A percentile compares a stretch with the other conserved stretches of the same genome.
Evolutionary conservation across 2,329 filamentous ascomycete genomes (phyloP).

Genomic region (Ophiocordyceps camponoti-floridani): DNA sequence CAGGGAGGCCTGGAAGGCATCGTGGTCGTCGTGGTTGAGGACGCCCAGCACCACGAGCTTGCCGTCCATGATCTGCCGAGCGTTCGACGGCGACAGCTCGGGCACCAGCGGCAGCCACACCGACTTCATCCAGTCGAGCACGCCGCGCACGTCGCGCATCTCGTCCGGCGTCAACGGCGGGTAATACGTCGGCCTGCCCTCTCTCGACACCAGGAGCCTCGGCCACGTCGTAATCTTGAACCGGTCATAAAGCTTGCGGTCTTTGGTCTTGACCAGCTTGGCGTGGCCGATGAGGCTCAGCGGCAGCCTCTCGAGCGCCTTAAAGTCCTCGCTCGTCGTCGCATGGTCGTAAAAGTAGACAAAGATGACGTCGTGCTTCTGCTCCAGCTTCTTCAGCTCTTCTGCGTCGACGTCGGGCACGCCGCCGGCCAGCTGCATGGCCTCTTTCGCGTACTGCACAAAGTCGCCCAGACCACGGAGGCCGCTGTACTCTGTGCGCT

Average conservation of each 20-base stretch:
- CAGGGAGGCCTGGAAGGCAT: conserved; percentile 61
- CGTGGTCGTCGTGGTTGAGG: conserved; percentile 59
- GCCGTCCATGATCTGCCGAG: conserved; percentile 84
- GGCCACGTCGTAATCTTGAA: conserved; percentile 98
- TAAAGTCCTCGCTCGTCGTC: conserved; percentile 82
- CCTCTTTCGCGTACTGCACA: conserved; percentile 70
- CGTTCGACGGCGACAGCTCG: conserved; percentile 80
- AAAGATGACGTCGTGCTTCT: conserved; percentile 91
- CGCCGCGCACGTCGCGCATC: conserved; percentile 68
- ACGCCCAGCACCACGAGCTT: conserved; percentile 91
- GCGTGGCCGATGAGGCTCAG: conserved; percentile 81
- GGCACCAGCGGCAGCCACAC: conserved; percentile 95
- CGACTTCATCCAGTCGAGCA: conserved; percentile 85
- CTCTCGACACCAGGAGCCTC: conserved; percentile 73
- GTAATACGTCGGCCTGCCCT: conserved; percentile 83
- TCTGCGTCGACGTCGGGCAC: conserved; percentile 66
- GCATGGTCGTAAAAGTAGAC: conserved; percentile 96
- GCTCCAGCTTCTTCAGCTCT: conserved; percentile 64
- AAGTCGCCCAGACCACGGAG: conserved; percentile 85
- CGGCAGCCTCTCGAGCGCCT: conserved; percentile 69
- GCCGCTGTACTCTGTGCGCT: conserved; percentile 84
- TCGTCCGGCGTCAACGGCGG: conserved; percentile 71
- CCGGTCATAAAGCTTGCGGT: conserved; percentile 53
- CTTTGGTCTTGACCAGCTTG: conserved; percentile 81
- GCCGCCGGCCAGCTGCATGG: conserved; percentile 57